phyloP scores from a whole-genome alignment of 345 rosid genomes.

The Garcia nutans region DNA sequence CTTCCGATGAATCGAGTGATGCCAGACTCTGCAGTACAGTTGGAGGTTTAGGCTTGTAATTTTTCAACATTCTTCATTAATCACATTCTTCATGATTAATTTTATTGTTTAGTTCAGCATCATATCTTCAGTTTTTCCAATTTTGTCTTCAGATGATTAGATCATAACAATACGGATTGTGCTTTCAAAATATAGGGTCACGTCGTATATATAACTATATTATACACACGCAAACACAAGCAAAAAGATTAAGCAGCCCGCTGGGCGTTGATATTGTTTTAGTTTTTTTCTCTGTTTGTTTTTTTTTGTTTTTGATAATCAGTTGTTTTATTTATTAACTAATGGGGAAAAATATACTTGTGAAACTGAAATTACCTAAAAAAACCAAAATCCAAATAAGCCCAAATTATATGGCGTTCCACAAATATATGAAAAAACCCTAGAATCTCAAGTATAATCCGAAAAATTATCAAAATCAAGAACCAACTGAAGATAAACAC shows the following conservation, averaged over 20 bases:
- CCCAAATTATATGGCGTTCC: no score
- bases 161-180: neutral
- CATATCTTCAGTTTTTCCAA: neutral
- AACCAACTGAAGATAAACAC: no score
- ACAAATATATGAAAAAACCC: no score
- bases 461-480: no score
- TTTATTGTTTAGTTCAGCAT: neutral
- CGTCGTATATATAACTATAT: neutral
- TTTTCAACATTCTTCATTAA: slow-evolving; percentile 3
- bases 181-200: neutral
- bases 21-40: slow-evolving; percentile 61
- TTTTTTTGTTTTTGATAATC: no score
- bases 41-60: slow-evolving; percentile 46
- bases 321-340: no score
- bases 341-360: no score
- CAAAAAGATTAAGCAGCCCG: neutral
- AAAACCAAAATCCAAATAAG: no score
- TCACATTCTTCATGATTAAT: neutral
- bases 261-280: neutral
- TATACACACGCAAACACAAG: neutral
- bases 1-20: slow-evolving; percentile 71
- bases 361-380: no score
- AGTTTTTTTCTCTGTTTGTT: neutral
- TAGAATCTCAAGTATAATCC: no score
- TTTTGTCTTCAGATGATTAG: neutral